These are phyloP conservation scores for Chaetomium globosum DNA, from an alignment of 2,329 filamentous ascomycete species.

Conservation along the genomic window DNA sequence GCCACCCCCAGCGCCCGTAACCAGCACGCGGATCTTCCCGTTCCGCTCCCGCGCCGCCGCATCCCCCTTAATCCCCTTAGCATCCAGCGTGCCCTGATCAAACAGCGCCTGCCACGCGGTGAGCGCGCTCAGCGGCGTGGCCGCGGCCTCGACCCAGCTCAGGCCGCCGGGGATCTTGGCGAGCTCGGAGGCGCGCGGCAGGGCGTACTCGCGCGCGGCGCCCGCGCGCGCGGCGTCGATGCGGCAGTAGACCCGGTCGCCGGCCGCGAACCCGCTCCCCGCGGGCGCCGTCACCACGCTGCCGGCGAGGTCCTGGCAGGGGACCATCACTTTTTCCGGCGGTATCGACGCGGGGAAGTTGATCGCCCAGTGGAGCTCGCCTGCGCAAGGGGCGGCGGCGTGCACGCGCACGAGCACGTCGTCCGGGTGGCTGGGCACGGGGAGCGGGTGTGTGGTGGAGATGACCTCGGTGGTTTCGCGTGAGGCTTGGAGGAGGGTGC, in stretches of 20 bases:
- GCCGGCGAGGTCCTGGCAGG: constrained; percentile 46
- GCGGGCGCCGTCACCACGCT: constrained; percentile 41
- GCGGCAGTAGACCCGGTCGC: constrained; percentile 42
- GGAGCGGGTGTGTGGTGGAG: constrained; percentile 33
- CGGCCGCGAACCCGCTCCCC: constrained; percentile 40
- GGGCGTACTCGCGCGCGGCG: constrained; percentile 40
- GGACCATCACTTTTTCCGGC: constrained; percentile 35
- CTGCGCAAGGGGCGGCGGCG: constrained; percentile 40
- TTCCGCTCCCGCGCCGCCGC: constrained; percentile 37
- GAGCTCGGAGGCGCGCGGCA: constrained; percentile 41
- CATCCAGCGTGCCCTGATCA: constrained; percentile 41
- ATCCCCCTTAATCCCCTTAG: constrained; percentile 39
- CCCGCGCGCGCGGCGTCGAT: constrained; percentile 38
- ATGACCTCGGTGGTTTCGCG: constrained; percentile 40
- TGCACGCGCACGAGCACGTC: constrained; percentile 41
- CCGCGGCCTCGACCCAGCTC: constrained; percentile 44
- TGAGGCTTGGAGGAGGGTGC: constrained; percentile 39
- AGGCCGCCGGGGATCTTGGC: constrained; percentile 42
- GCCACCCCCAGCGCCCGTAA: constrained; percentile 46
- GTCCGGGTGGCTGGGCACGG: constrained; percentile 35
- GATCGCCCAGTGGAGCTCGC: constrained; percentile 40
- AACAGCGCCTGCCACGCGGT: constrained; percentile 49
- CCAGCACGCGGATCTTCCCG: constrained; percentile 41
- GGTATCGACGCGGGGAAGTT: constrained; percentile 36
- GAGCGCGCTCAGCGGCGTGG: constrained; percentile 46